These are phyloP conservation scores for Nemophila menziesii DNA, from an alignment of 257 asterid genomes.

Conservation along the genomic window DNA sequence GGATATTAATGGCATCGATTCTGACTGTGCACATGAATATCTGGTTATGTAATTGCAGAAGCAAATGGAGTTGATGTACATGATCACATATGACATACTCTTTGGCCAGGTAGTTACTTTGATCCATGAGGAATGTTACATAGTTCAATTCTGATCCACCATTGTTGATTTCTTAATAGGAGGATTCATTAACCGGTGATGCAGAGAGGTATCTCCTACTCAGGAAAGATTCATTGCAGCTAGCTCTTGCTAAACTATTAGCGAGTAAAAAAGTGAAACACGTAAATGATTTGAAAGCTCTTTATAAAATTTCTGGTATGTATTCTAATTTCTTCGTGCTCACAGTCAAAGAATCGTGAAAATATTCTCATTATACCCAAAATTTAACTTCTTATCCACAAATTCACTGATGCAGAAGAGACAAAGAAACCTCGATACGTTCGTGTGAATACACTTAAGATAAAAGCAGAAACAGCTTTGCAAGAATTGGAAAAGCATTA, in stretches of 20 bases:
- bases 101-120: constrained; percentile 57
- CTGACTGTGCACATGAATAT: background rate
- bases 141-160: background rate
- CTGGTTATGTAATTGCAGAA: constrained; percentile 38
- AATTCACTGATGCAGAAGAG: constrained; percentile 35
- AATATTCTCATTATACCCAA: too few species aligned
- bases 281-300: constrained; percentile 49
- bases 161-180: constrained; percentile 24
- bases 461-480: constrained; percentile 44
- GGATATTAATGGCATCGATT: background rate
- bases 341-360: background rate
- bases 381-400: constrained; percentile 1
- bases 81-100: constrained; percentile 65
- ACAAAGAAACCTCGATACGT: constrained; percentile 70
- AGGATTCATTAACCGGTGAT: constrained; percentile 54
- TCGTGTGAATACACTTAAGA: constrained; percentile 83
- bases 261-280: constrained; percentile 38
- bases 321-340: constrained; percentile 5
- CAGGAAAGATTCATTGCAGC: constrained; percentile 45
- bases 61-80: constrained; percentile 59
- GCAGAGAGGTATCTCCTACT: constrained; percentile 66
- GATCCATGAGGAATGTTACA: background rate
- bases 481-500: constrained; percentile 42
- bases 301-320: constrained; percentile 44
- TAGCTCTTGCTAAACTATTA: constrained; percentile 46